Evolutionary conservation across 2,329 filamentous ascomycete species (phyloP), one percentile per base, ranked within the genome.

Genomic region (Fusarium staphyleae): DNA sequence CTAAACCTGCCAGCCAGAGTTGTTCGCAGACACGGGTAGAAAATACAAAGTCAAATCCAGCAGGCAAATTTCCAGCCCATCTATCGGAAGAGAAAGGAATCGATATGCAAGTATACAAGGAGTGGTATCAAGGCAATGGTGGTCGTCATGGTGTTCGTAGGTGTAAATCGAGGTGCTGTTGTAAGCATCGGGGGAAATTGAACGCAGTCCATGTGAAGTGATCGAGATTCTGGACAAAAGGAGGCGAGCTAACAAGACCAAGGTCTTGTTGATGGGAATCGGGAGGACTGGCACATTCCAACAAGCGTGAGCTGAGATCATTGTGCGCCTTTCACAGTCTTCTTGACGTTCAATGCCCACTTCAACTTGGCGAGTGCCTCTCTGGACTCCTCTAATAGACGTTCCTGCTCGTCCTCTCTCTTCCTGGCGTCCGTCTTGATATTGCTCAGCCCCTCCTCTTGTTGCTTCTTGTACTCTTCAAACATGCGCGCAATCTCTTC

Each of bases 301-400:
- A 33, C 12, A 28, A 18, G 18, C 19, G 33, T 19, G 14, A 19
- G 36, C 14, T 36, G 36, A 22, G 15, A 42, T 77, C 70, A 86
- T 70, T 81, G 72, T 6, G 83, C 81, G 48, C 76, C 82, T 51
- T 77, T 78, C 49, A 87, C 79, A 58, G 82, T 86, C 55, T 82
- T 74, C 74, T 89, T 87, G 44, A 89, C 81, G 46, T 81, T 85
- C 60, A 92, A 79, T 12, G 89, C 87, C 89, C 89, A 92, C 67
- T 78, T 84, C 72, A 93, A 79, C 75, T 90, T 85, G 57, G 85
- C 79, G 43, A 89, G 75, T n/a, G 83, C 81, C 63, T 82, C 77
- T 60, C 79, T 78, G 35, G 86, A 76, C 66, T 87, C 83, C 30
- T 79, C 72, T n/a, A 88, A 74, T 19, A 84, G 76, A 50, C 72